Percentiles rank a stretch among this genome's conserved stretches.
Conservation (phyloP, 208 protist genomes). For the Wallacemonas sp. region DNA sequence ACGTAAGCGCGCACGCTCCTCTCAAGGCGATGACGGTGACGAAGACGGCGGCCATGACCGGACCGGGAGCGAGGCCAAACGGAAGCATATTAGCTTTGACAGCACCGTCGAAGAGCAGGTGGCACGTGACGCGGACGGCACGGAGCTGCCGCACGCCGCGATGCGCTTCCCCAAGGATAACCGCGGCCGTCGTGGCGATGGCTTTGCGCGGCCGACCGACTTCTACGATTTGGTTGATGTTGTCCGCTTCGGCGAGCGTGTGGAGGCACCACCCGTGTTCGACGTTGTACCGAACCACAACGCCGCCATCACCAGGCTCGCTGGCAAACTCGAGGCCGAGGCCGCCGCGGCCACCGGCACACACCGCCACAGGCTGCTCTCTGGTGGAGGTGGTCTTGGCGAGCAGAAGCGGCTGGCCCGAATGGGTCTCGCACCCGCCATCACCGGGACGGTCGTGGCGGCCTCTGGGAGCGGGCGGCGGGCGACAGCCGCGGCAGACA, state of each 20-base stretch:
- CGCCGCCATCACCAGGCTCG: slow-evolving; percentile 64
- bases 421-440: slow-evolving; percentile 32
- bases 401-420: slow-evolving; percentile 6
- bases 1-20: slow-evolving; percentile 9
- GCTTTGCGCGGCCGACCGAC: slow-evolving; percentile 38
- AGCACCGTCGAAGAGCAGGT: slow-evolving; percentile 15
- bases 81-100: slow-evolving; percentile 63
- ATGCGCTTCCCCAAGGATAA: slow-evolving; percentile 47
- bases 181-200: slow-evolving; percentile 2
- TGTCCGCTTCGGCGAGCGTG: slow-evolving; percentile 79
- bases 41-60: not conserved
- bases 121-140: slow-evolving; percentile 1
- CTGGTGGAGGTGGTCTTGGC: slow-evolving; percentile 15
- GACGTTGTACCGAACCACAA: slow-evolving; percentile 72
- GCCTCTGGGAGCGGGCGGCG: not conserved
- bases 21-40: not conserved
- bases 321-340: slow-evolving; percentile 37
- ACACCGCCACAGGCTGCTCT: slow-evolving; percentile 6
- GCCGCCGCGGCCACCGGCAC: not conserved
- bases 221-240: slow-evolving; percentile 88
- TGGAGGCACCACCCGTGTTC: slow-evolving; percentile 86
- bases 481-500: not conserved
- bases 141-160: slow-evolving; percentile 23
- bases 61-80: slow-evolving; percentile 12
- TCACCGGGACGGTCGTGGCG: slow-evolving; percentile 21